These are phyloP conservation scores for Arctium minus DNA, from an alignment of 129 eudicot genomes.

Conservation along the genomic window DNA sequence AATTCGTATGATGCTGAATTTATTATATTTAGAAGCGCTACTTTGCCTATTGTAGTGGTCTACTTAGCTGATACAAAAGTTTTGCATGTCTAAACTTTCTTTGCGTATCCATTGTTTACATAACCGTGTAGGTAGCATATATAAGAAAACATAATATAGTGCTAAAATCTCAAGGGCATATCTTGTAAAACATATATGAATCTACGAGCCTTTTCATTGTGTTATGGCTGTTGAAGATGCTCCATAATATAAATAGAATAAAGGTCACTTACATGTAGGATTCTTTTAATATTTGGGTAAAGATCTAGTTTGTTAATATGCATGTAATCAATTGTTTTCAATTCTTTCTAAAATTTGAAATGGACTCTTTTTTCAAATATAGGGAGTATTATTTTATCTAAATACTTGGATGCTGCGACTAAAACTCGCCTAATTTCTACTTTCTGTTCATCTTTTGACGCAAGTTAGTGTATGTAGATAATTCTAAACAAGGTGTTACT, in stretches of 20 bases:
- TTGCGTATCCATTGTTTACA: not conserved
- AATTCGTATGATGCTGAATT: not conserved
- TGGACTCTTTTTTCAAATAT: not conserved
- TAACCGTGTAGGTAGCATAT: not conserved
- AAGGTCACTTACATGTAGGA: not conserved
- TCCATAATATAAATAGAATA: too few relatives aligned
- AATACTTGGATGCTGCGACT: not conserved
- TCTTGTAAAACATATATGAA: too few relatives aligned
- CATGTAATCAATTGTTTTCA: not conserved
- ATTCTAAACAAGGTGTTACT: constrained; percentile 86
- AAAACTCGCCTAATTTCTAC: not conserved
- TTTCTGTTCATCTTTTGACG: not conserved
- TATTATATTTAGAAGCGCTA: not conserved
- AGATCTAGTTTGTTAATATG: not conserved
- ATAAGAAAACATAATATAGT: too few relatives aligned
- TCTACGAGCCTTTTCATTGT: not conserved
- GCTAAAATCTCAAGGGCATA: too few relatives aligned
- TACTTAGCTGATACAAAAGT: not conserved
- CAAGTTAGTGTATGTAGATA: constrained; percentile 40
- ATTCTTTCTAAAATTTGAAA: not conserved
- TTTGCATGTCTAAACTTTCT: not conserved
- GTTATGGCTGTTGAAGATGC: not conserved
- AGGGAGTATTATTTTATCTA: not conserved
- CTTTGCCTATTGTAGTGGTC: not conserved
- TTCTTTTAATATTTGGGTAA: not conserved